Conservation (phyloP, 805 yeast genomes). For the Metschnikowia anglica region DNA sequence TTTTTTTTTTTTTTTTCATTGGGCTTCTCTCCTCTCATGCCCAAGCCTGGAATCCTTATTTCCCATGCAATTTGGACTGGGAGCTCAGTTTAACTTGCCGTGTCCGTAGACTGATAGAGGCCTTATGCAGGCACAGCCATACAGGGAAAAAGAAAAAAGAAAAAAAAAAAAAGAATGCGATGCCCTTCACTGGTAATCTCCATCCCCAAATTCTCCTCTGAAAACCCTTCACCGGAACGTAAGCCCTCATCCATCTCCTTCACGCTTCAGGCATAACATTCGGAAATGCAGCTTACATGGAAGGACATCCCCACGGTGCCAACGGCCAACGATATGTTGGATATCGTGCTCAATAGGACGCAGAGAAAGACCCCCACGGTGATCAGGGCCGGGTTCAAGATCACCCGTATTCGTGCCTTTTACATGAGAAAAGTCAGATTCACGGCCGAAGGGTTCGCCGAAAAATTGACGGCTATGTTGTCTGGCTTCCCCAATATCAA, state of each 20-base stretch:
- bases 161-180: constrained; percentile 15
- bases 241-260: neutral
- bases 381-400: constrained; percentile 92
- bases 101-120: too few relatives aligned
- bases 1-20: too few relatives aligned
- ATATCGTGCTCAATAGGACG: constrained; percentile 93
- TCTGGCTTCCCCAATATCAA: constrained; percentile 93
- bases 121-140: neutral
- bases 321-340: constrained; percentile 87
- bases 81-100: too few relatives aligned
- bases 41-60: too few relatives aligned
- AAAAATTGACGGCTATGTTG: constrained; percentile 83
- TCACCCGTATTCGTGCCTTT: constrained; percentile 93
- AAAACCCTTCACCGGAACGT: neutral
- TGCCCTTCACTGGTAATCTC: constrained; percentile 10
- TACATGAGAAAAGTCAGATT: constrained; percentile 97
- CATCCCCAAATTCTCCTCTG: neutral
- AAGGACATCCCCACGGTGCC: constrained; percentile 97
- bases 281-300: constrained; percentile 91
- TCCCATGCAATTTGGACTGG: too few relatives aligned
- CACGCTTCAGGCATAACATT: neutral
- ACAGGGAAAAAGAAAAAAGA: neutral
- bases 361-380: constrained; percentile 99
- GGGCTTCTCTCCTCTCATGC: too few relatives aligned
- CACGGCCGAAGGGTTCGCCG: constrained; percentile 94